These are phyloP conservation scores for Avena atlantica DNA, from an alignment of 176 grass and related monocot species.

Conservation along the genomic window DNA sequence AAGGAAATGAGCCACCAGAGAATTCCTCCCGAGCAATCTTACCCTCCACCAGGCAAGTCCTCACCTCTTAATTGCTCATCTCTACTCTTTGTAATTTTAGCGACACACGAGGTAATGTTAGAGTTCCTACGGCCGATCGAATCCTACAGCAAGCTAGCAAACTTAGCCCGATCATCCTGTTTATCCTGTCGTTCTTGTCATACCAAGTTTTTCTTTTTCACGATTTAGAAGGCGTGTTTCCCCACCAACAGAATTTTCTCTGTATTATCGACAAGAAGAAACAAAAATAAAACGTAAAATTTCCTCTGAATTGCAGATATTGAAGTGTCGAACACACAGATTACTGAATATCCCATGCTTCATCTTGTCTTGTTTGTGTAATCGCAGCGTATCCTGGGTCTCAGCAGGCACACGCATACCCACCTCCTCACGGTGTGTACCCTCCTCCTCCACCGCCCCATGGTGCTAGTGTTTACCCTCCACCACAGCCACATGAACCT, in stretches of 20 bases:
- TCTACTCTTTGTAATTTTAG: not conserved
- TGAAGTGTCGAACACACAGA: not conserved
- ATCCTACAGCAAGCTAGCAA: not conserved
- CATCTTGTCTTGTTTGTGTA: not conserved
- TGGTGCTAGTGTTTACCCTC: conserved; percentile 36
- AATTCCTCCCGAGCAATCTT: conserved; percentile 29
- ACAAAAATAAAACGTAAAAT: not conserved
- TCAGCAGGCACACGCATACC: conserved; percentile 15
- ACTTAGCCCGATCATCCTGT: not conserved
- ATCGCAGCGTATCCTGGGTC: conserved; percentile 35
- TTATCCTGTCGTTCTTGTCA: not conserved
- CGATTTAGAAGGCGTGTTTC: not conserved
- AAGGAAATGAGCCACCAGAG: conserved; percentile 46
- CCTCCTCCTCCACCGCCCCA: conserved; percentile 37
- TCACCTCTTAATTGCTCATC: not conserved
- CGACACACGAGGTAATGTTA: not conserved
- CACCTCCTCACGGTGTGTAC: conserved; percentile 31
- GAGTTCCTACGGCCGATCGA: not conserved
- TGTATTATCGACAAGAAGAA: not conserved
- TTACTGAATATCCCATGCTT: not conserved
- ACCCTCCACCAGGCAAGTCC: conserved; percentile 51
- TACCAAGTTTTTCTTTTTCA: not conserved
- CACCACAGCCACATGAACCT: conserved; percentile 35
- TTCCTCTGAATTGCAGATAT: not conserved
- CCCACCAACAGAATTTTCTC: not conserved